Evolutionary conservation across 148 eudicot species (phyloP).

Genomic region (Camellia japonica): DNA sequence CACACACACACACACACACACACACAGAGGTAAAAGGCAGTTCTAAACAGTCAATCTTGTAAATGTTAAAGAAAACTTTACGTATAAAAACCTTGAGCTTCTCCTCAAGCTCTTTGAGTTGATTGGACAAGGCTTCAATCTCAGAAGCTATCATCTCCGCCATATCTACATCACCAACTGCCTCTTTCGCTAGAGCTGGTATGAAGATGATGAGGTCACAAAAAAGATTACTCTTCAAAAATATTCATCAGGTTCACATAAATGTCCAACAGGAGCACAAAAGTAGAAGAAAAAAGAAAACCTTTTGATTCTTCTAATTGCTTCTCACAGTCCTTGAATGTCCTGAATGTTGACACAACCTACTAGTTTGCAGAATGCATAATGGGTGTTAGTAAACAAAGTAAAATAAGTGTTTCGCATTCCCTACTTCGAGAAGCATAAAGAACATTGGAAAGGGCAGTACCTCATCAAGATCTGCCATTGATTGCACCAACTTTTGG

Average conservation of each 20-base stretch:
- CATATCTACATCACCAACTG: conserved; percentile 79
- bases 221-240: neutral
- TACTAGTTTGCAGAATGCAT: conserved; percentile 27
- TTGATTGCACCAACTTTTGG: conserved; percentile 86
- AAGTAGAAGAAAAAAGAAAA: conserved; percentile 11
- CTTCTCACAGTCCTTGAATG: conserved; percentile 84
- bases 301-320: conserved; percentile 94
- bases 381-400: neutral
- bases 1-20: no score
- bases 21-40: neutral
- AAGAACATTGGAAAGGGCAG: conserved; percentile 4
- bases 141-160: conserved; percentile 81
- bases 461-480: conserved; percentile 93
- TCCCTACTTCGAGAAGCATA: neutral
- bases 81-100: conserved; percentile 62
- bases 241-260: neutral
- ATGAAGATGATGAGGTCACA: conserved; percentile 9
- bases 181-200: conserved; percentile 77
- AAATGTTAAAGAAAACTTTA: neutral
- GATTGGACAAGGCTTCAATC: conserved; percentile 56
- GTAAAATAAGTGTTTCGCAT: neutral
- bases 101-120: conserved; percentile 75
- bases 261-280: neutral
- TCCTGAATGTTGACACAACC: conserved; percentile 74
- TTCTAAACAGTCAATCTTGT: neutral